These are phyloP conservation scores for Cadophora malorum DNA, from an alignment of 2,329 filamentous ascomycete species.

Conservation along the genomic window DNA sequence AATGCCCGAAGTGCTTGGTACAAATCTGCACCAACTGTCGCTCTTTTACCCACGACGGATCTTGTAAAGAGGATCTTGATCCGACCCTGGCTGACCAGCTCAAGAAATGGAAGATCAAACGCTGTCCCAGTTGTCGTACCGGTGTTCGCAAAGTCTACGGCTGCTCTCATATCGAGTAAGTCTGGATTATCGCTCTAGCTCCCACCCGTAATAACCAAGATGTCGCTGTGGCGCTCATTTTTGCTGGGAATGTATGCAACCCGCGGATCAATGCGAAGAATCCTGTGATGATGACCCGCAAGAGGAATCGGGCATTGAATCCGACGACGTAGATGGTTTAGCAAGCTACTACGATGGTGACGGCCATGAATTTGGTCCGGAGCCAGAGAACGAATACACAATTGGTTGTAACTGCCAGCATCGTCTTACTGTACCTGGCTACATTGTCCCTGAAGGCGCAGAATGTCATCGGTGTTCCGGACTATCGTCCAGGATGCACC, in stretches of 20 bases:
- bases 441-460: neutral
- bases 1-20: slow-evolving; percentile 52
- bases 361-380: slow-evolving; percentile 46
- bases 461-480: slow-evolving; percentile 32
- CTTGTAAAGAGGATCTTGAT: slow-evolving; percentile 49
- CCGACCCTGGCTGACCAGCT: slow-evolving; percentile 47
- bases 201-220: neutral
- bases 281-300: slow-evolving; percentile 40
- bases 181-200: neutral
- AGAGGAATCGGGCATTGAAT: slow-evolving; percentile 41
- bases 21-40: slow-evolving; percentile 53
- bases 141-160: slow-evolving; percentile 56
- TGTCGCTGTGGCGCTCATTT: slow-evolving; percentile 57
- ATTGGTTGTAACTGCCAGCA: slow-evolving; percentile 34
- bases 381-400: slow-evolving; percentile 31
- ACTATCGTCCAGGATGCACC: neutral
- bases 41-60: slow-evolving; percentile 48
- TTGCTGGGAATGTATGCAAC: slow-evolving; percentile 53
- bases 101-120: slow-evolving; percentile 53
- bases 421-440: slow-evolving; percentile 4
- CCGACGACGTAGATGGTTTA: slow-evolving; percentile 39
- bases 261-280: slow-evolving; percentile 39
- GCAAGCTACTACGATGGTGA: slow-evolving; percentile 44
- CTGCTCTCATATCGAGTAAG: slow-evolving; percentile 52
- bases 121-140: slow-evolving; percentile 56